Base-by-base conservation (phyloP, 345 rosid species). In the Leavenworthia alabamica region DNA sequence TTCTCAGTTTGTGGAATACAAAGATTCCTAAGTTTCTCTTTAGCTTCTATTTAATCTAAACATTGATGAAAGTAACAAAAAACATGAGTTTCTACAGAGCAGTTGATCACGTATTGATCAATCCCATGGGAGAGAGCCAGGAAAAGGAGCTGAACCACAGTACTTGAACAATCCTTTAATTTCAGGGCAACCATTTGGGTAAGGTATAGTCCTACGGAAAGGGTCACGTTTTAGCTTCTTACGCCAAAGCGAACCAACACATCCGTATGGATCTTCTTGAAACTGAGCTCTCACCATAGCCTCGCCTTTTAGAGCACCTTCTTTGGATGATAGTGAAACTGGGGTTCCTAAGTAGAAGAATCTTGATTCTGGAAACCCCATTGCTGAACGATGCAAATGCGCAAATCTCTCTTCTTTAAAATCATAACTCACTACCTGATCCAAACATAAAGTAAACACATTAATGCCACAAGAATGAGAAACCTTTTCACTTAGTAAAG, bases 221-320 rank as follows among this genome's bases (percentile, higher is more conserved):
- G 99, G 99, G 56, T 93, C 96, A 15, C 97, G 97, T 20, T 87
- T 82, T 16, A 89, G 71, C 64, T 85, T 93, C 72, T 93, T 93
- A 51, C 86, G 84, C 81, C 79, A 67, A 29, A 93, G 87, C 10
- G 88, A 81, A 59, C 88, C 89, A 59, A 66, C 68, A 62, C 99
- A 93, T 32, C 97, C 99, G 12, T 82, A 85, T 36, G 96, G 99
- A 62, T 93, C 99, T 50, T 78, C 82, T 67, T 69, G 78, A 75
- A 93, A 93, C 70, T 93, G 99, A 62, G 85, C 51, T 70, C 82
- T 77, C 64, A 82, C 98, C 64, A 83, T 58, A 56, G 86, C 90
- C 78, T 92, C 98, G 0, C 97, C 97, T 70, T 79, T 85, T 43
- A 79, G 14, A 70, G 98, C 98, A 15, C 78, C 84, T 75, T 80